These are phyloP conservation scores for Talaromyces trachyspermus DNA, from an alignment of 495 filamentous ascomycete species.

Conservation along the genomic window DNA sequence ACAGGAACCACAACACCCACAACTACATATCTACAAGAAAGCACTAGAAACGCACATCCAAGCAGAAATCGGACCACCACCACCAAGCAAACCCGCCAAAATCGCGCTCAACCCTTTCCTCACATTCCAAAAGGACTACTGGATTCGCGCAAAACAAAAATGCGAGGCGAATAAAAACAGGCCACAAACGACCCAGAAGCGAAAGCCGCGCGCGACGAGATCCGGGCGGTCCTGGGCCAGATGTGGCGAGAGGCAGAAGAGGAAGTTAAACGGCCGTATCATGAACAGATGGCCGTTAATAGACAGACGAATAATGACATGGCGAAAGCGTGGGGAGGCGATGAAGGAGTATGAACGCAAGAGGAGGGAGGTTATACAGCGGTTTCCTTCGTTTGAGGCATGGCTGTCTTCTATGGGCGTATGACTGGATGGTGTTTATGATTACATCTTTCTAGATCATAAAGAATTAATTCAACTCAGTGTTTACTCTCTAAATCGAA, in stretches of 20 bases:
- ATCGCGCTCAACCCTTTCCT: conserved; percentile 66
- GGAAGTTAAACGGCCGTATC: conserved; percentile 65
- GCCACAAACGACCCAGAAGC: conserved; percentile 59
- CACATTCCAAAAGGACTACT: conserved; percentile 65
- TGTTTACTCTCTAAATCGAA: too few relatives aligned
- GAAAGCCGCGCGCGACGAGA: conserved; percentile 61
- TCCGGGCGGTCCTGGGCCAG: conserved; percentile 70
- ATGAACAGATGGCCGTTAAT: conserved; percentile 60
- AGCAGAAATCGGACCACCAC: conserved; percentile 60
- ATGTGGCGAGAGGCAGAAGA: conserved; percentile 78
- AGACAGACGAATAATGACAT: conserved; percentile 54
- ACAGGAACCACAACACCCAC: conserved; percentile 1
- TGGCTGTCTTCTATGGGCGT: too few relatives aligned
- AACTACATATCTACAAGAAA: conserved; percentile 57
- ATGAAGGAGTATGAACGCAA: conserved; percentile 64
- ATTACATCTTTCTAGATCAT: too few relatives aligned
- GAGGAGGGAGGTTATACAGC: conserved; percentile 13
- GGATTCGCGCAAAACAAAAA: conserved; percentile 61
- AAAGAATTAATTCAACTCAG: too few relatives aligned
- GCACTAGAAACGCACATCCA: conserved; percentile 64
- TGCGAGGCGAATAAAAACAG: conserved; percentile 60
- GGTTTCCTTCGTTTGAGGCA: neutral
- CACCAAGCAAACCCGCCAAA: conserved; percentile 62
- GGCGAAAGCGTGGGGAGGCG: conserved; percentile 49
- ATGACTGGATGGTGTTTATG: too few relatives aligned